Base-by-base conservation (phyloP, 257 asterid genomes). In the Echites panduratus region DNA sequence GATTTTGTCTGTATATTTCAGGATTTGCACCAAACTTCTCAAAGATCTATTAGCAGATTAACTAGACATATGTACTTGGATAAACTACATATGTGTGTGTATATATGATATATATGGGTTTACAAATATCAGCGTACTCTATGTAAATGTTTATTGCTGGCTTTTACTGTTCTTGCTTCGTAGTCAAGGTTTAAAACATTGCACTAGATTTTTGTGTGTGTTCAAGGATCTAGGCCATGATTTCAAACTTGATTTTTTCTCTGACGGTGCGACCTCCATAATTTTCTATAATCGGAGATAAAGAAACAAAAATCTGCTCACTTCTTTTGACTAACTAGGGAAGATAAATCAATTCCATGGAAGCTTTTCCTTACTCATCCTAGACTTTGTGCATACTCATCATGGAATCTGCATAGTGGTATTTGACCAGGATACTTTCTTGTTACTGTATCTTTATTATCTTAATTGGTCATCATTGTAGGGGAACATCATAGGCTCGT, bases 401-500 rank as follows among this genome's bases (percentile, higher is more conserved):
- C 11, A 24, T 61, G 44, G 22, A 29, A 61, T 24, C 32, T 41
- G 11, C 1, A 24, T 7, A 19, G 13, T 16, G 38, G 56, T 27
- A n/a, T n/a, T 52, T 32, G 41, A 16, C 43, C n/a, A 44, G 9
- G 50, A 10, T 64, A 35, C 47, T 64, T 71, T 7, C 29, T 0
- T 17, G 71, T 32, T 17, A 13, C 48, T 32, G 3, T 56, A 53
- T 17, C 20, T 56, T 59, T 10, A 67, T 71, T 71, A 52, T 52
- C 40, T 40, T 78, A 19, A 57, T 54, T 78, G 20, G 64, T 13
- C 17, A 48, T 81, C 68, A 52, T 80, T 78, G 76, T 70, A 72
- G 80, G 84, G 35, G 81, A 73, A 41, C 83, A 68, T 70, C 80
- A 47, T 76, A 75, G 75, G 56, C 62, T 64, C 68, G 72, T 52